Base-by-base conservation (phyloP, 176 grass and related monocot species). In the Oryza rufipogon region DNA sequence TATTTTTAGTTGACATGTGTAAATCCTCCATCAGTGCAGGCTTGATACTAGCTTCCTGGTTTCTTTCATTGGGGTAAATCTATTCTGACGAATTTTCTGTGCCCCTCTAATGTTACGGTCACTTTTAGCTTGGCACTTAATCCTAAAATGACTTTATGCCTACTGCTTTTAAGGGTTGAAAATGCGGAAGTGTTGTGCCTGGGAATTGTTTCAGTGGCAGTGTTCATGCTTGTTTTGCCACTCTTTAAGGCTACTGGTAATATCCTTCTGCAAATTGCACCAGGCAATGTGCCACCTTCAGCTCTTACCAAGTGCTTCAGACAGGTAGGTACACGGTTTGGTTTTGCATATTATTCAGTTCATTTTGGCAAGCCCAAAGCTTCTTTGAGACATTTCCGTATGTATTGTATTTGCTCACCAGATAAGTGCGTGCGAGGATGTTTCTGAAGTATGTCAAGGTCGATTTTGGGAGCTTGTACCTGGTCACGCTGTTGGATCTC, bases 1-100 rank as follows among this genome's bases (percentile, higher is more conserved):
- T 52, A 48, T 73, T 49, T 49, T 73, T 60, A 49, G 20, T 11
- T 81, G 49, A 46, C 63, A 80, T 47, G 63, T 54, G 68, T 45
- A 11, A 64, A 44, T 80, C 81, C 82, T 84, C 34, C 89, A 79
- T 52, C 94, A 98, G 96, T 96, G 93, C 93, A 94, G 96, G 96
- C 42, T 89, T 98, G 87, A 98, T 98, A 76, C 81, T 98, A 71
- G 96, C 96, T 90, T 98, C 96, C 13, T 98, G 96, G 96, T 73
- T 98, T 89, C 91, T 98, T 85, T 90, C 87, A 11, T 84, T 98
- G 73, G 96, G 96, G 96, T 98, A 95, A 90, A 17, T 52, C 20
- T 58, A 38, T 56, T 58, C 32, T 20, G 61, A 64, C 2, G 26
- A 52, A 25, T 78, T 68, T 75, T 36, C 54, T 49, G n/a, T 73